Base-by-base conservation (phyloP, 768 basidiomycete genomes). In the Mycena maculata region DNA sequence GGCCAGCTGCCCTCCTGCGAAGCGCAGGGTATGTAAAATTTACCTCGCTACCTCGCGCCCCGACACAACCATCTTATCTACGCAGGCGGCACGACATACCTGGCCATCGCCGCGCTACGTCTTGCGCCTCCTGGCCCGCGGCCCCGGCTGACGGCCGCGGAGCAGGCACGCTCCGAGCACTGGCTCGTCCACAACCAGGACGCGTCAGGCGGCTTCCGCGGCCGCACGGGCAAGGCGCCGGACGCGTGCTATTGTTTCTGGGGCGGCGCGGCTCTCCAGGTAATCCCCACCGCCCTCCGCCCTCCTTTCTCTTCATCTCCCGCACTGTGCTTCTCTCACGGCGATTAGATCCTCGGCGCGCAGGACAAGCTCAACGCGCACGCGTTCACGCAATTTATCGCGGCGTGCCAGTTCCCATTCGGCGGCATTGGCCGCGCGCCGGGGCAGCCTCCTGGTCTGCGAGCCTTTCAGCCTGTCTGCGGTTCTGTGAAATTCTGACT, bases 231-330 rank as follows among this genome's bases (percentile, higher is more conserved):
- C 63, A 99, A 99, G 79, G 83, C 85, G 4, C 87, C 92, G 4
- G 97, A 99, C 70, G 92, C 94, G 8, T 99, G 97, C 76, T 99
- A 99, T 78, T 94, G 92, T 70, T 99, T 98, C 77, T 99, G 97
- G 97, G 92, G 92, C 68, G 92, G 93, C 7, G 96, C 90, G 8
- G 84, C 94, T 0, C 77, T 98, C 11, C 79, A 86, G 75, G 96
- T 96, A 67, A 62, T 86, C 76, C 36, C 25, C 25, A n/a, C n/a
- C n/a, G n/a, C n/a, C n/a, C n/a, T n/a, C n/a, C n/a, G n/a, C 31
- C 31, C 41, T 52, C 50, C 27, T 22, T 38, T 7, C 57, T 10
- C 49, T 18, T 60, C 23, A 39, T 10, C 12, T 25, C 62, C 42
- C 27, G 25, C 27, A 22, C 27, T 3, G 13, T 63, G 25, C 25